Evolutionary conservation across 805 yeast genomes (phyloP).

Genomic region (Yarrowia deformans): DNA sequence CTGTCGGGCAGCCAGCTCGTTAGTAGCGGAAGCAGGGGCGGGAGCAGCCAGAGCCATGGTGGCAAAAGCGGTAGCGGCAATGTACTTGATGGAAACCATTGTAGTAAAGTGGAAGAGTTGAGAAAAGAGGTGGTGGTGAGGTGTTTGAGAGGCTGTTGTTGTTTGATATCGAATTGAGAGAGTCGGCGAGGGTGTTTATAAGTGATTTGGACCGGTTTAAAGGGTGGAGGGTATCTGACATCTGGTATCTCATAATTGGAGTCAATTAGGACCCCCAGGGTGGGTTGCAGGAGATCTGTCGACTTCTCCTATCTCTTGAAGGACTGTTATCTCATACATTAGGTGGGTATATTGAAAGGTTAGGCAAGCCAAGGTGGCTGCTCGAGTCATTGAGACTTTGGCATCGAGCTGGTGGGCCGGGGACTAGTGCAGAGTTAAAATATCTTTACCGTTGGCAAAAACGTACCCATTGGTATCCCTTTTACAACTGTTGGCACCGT

Average conservation of each 20-base stretch:
- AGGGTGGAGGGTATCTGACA: conserved; percentile 8
- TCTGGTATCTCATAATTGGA: neutral
- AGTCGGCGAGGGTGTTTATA: neutral
- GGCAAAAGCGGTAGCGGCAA: conserved; percentile 19
- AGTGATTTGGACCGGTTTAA: neutral
- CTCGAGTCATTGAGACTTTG: neutral
- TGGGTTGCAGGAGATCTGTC: neutral
- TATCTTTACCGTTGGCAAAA: too few species aligned
- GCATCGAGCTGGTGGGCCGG: neutral
- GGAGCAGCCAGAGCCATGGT: conserved; percentile 35
- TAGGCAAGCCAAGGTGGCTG: neutral
- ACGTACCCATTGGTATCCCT: too few species aligned
- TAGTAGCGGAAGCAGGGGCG: conserved; percentile 26
- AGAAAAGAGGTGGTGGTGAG: neutral
- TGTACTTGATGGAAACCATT: conserved; percentile 35
- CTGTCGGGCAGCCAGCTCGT: conserved; percentile 22
- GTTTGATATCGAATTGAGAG: conserved; percentile 8
- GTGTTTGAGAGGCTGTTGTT: conserved; percentile 12
- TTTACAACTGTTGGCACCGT: too few species aligned
- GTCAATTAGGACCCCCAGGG: neutral
- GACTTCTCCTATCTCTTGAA: neutral
- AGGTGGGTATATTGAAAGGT: conserved; percentile 22
- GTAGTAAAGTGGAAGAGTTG: conserved; percentile 6
- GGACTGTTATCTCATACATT: neutral
- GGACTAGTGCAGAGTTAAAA: conserved; percentile 1